A percentile compares a stretch with the other conserved stretches of the same genome.
These are phyloP conservation scores for Fallopia convolvulus DNA, from an alignment of 148 eudicot genomes.

Conservation along the genomic window DNA sequence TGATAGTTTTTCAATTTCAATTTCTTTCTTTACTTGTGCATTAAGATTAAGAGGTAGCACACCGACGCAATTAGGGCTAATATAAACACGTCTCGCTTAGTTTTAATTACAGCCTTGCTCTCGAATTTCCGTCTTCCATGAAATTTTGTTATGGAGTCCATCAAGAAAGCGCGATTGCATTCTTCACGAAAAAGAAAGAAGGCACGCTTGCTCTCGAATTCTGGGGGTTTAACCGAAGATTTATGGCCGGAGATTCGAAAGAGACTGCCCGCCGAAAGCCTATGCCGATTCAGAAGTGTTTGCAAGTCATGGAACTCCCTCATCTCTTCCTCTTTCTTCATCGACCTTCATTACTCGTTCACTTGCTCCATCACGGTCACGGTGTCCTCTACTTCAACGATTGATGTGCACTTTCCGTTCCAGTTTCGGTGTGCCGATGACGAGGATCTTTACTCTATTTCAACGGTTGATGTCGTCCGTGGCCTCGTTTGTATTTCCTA, in stretches of 20 bases:
- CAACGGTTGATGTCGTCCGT: not conserved
- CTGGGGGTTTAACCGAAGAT: not conserved
- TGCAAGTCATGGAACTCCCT: not conserved
- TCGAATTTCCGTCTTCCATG: too few species aligned
- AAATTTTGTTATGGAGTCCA: constrained; percentile 32
- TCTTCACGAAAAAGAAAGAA: too few species aligned
- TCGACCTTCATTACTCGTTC: not conserved
- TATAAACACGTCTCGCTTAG: too few species aligned
- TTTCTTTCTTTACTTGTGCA: too few species aligned
- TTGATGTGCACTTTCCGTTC: not conserved
- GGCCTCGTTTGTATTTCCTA: not conserved
- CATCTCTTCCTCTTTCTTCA: not conserved
- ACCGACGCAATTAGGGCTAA: too few species aligned
- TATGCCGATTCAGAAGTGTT: not conserved
- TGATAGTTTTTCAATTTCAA: too few species aligned
- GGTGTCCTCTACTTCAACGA: not conserved
- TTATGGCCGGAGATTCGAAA: not conserved
- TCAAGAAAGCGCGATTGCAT: constrained; percentile 19
- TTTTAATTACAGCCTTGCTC: too few species aligned
- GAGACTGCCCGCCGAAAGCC: not conserved
- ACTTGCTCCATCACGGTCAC: not conserved
- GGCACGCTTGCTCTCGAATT: not conserved
- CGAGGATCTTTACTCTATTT: not conserved
- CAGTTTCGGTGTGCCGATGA: not conserved
- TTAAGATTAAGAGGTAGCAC: too few species aligned